A percentile compares a stretch with the other conserved stretches of the same genome.
These are phyloP conservation scores for Trichomonas vaginalis DNA, from an alignment of 208 protist species.

Conservation along the genomic window DNA sequence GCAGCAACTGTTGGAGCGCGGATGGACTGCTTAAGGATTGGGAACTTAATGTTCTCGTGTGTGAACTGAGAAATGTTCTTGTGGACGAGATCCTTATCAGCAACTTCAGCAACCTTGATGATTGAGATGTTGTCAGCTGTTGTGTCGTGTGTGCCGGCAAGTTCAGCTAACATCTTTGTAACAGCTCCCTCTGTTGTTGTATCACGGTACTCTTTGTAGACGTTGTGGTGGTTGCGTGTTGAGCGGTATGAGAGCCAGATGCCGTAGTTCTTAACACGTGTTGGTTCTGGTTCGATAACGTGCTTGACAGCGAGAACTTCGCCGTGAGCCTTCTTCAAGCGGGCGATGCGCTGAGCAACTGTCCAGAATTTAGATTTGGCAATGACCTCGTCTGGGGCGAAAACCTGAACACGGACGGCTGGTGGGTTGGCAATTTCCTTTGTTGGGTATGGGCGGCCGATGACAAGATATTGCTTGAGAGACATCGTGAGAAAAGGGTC, in stretches of 20 bases:
- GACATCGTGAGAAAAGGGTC: not conserved
- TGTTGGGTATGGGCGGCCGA: conserved; percentile 19
- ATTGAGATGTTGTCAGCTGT: conserved; percentile 80
- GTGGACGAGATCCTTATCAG: conserved; percentile 55
- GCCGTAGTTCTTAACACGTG: conserved; percentile 86
- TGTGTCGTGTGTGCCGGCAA: conserved; percentile 82
- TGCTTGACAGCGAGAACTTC: conserved; percentile 49
- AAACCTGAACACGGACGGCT: conserved; percentile 93
- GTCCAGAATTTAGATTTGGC: conserved; percentile 96
- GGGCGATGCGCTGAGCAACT: conserved; percentile 33
- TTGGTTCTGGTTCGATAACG: conserved; percentile 75
- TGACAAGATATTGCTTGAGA: conserved; percentile 17
- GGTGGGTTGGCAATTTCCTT: not conserved
- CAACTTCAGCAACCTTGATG: conserved; percentile 67
- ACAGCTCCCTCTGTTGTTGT: conserved; percentile 36
- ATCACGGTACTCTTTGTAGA: conserved; percentile 98
- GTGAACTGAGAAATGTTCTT: conserved; percentile 64
- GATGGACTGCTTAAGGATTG: not conserved
- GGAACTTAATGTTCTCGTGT: not conserved
- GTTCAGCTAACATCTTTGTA: conserved; percentile 50
- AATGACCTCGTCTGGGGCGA: conserved; percentile 85
- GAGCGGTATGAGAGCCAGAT: conserved; percentile 95
- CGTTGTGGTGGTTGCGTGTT: conserved; percentile 88
- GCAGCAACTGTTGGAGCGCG: not conserved
- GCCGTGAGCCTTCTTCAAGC: conserved; percentile 90